phyloP scores from a whole-genome alignment of 352 stramenopile genomes.

The Globisporangium recalcitrans region DNA sequence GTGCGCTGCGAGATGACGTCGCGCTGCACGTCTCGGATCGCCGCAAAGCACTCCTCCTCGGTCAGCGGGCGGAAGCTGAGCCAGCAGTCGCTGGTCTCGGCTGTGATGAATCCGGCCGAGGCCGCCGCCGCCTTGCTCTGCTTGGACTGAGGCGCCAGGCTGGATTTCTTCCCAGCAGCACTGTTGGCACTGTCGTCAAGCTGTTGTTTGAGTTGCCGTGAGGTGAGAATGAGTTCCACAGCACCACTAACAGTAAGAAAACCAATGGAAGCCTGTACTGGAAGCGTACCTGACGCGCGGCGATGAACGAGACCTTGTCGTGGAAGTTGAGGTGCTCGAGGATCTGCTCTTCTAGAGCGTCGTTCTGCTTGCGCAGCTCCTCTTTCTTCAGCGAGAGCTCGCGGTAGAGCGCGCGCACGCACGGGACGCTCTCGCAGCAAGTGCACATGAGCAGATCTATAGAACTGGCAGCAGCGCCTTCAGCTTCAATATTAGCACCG shows the following conservation, averaged over 20 bases:
- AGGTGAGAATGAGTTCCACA: background rate
- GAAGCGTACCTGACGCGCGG: constrained; percentile 20
- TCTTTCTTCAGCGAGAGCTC: constrained; percentile 24
- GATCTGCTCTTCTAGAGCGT: constrained; percentile 25
- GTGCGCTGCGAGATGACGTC: constrained; percentile 20
- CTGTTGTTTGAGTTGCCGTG: background rate
- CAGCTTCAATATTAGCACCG: background rate
- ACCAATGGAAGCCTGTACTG: too few species aligned
- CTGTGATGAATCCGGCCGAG: constrained; percentile 7
- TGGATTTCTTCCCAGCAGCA: constrained; percentile 7
- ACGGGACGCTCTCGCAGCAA: constrained; percentile 7
- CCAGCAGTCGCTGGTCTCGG: constrained; percentile 16
- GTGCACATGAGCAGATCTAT: constrained; percentile 11
- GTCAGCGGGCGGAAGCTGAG: constrained; percentile 23
- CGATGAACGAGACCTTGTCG: constrained; percentile 22
- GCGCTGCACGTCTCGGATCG: constrained; percentile 14
- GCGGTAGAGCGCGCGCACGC: constrained; percentile 16
- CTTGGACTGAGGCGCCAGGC: background rate
- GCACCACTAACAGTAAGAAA: too few species aligned
- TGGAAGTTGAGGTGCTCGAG: constrained; percentile 21
- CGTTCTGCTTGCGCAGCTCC: constrained; percentile 19
- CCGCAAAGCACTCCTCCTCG: constrained; percentile 20
- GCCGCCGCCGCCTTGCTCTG: background rate
- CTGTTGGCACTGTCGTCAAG: background rate
- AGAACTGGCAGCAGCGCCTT: background rate